Evolutionary conservation across 2,329 filamentous ascomycete genomes (phyloP).

Genomic region (Cladophialophora yegresii): DNA sequence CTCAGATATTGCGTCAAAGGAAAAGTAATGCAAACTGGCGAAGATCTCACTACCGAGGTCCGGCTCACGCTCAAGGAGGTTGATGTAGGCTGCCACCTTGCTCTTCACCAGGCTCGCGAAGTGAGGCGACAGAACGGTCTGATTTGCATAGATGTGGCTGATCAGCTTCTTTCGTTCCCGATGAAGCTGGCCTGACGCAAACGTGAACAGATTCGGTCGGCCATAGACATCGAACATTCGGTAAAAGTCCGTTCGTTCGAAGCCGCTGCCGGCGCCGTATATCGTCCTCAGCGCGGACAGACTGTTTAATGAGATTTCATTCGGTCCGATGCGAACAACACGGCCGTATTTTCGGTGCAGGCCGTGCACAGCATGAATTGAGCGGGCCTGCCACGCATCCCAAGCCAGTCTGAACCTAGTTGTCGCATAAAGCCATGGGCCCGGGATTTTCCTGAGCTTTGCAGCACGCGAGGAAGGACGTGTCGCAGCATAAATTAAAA

Average conservation of each 20-base stretch:
- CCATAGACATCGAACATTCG: conserved; percentile 55
- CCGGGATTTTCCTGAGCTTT: conserved; percentile 30
- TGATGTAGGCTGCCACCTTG: conserved; percentile 47
- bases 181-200: conserved; percentile 49
- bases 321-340: conserved; percentile 52
- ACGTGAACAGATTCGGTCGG: conserved; percentile 55
- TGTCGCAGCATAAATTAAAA: conserved; percentile 12
- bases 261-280: conserved; percentile 57
- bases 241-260: conserved; percentile 56
- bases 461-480: conserved; percentile 6
- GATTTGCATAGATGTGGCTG: conserved; percentile 57
- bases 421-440: conserved; percentile 27
- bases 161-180: conserved; percentile 53
- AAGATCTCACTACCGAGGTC: conserved; percentile 50
- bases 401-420: conserved; percentile 31
- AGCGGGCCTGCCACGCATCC: conserved; percentile 31
- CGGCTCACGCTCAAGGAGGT: conserved; percentile 45
- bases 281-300: conserved; percentile 55
- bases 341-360: conserved; percentile 53
- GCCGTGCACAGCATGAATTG: conserved; percentile 35
- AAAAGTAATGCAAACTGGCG: conserved; percentile 55
- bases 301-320: conserved; percentile 50
- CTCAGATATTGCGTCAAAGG: conserved; percentile 55
- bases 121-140: conserved; percentile 44
- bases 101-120: conserved; percentile 44